Conservation (phyloP, 441 rosid genomes). For the Pelargonium fulgidum region DNA sequence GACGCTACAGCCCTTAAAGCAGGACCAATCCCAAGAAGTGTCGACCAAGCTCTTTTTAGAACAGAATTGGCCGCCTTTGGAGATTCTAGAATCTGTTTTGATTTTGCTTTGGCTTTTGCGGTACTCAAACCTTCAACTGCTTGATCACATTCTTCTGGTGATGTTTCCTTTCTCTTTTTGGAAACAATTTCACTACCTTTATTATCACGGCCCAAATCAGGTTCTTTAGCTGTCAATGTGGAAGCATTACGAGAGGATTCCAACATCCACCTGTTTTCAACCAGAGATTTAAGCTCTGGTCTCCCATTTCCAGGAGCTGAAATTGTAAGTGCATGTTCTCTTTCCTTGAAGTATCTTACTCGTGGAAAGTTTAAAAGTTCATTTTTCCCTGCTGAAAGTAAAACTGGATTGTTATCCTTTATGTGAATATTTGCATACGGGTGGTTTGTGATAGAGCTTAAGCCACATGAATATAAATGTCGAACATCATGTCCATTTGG, state of each 20-base stretch:
- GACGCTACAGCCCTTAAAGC: slow-evolving; percentile 54
- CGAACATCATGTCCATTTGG: slow-evolving; percentile 27
- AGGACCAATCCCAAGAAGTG: slow-evolving; percentile 44
- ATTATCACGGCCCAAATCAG: slow-evolving; percentile 34
- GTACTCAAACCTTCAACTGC: slow-evolving; percentile 54
- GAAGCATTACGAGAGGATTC: slow-evolving; percentile 42
- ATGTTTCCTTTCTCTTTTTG: slow-evolving; percentile 43
- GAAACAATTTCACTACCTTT: slow-evolving; percentile 29
- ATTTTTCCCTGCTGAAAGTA: slow-evolving; percentile 22
- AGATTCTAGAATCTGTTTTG: slow-evolving; percentile 44
- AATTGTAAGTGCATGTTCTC: slow-evolving; percentile 29
- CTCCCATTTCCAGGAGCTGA: slow-evolving; percentile 29
- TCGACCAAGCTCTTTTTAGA: slow-evolving; percentile 33
- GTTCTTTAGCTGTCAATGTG: slow-evolving; percentile 50
- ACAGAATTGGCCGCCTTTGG: slow-evolving; percentile 35
- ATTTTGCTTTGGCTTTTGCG: slow-evolving; percentile 50
- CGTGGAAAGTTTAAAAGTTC: slow-evolving; percentile 28
- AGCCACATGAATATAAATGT: slow-evolving; percentile 25
- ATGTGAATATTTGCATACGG: slow-evolving; percentile 18
- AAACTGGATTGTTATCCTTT: slow-evolving; percentile 17
- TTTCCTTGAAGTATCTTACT: slow-evolving; percentile 23
- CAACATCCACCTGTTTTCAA: slow-evolving; percentile 32
- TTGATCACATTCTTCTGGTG: slow-evolving; percentile 61
- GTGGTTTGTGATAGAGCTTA: slow-evolving; percentile 21
- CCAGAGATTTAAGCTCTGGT: slow-evolving; percentile 29